phyloP scores from a whole-genome alignment of 768 basidiomycete species.

The Xanthoconium stramineum region DNA sequence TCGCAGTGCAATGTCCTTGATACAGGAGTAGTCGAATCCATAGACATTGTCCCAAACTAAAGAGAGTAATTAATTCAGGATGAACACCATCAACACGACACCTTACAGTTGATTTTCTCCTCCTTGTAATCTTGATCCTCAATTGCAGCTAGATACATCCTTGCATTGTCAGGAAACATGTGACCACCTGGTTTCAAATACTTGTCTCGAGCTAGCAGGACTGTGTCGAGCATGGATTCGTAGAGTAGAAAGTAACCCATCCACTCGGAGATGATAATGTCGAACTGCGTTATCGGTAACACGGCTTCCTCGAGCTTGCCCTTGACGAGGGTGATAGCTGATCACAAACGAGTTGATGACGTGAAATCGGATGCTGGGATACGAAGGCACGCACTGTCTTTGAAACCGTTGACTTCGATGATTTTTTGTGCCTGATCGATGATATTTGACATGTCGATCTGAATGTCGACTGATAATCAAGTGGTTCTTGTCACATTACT shows the following conservation, averaged over 20 bases:
- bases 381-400: slow-evolving; percentile 68
- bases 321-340: slow-evolving; percentile 93
- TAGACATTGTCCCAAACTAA: slow-evolving; percentile 99
- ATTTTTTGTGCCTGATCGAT: slow-evolving; percentile 99
- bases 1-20: slow-evolving; percentile 95
- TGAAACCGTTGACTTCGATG: slow-evolving; percentile 93
- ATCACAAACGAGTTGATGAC: slow-evolving; percentile 7
- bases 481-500: neutral
- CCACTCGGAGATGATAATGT: slow-evolving; percentile 99
- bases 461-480: slow-evolving; percentile 13
- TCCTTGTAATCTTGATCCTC: slow-evolving; percentile 99
- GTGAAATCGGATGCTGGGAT: neutral
- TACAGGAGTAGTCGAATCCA: slow-evolving; percentile 98
- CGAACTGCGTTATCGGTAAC: slow-evolving; percentile 87
- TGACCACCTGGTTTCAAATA: slow-evolving; percentile 89
- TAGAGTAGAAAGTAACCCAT: slow-evolving; percentile 99
- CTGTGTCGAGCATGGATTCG: slow-evolving; percentile 99
- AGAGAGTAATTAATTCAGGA: slow-evolving; percentile 2
- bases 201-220: slow-evolving; percentile 93
- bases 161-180: slow-evolving; percentile 95
- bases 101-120: slow-evolving; percentile 94
- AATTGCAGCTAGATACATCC: slow-evolving; percentile 91
- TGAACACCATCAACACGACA: neutral
- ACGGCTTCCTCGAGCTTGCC: slow-evolving; percentile 94
- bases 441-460: slow-evolving; percentile 99